Conservation (phyloP, 306 rosid species). For the Gastrolobium villosum region DNA sequence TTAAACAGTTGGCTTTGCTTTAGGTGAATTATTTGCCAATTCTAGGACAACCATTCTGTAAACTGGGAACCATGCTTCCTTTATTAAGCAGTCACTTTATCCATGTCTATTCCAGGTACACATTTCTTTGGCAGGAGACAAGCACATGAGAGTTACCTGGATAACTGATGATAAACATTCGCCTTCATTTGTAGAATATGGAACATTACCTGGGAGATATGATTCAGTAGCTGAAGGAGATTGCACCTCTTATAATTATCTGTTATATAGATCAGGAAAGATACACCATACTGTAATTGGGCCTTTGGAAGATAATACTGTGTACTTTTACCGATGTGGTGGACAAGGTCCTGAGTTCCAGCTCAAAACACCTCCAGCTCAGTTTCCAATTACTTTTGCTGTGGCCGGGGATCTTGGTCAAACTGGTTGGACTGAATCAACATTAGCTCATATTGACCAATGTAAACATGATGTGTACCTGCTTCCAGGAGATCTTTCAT, state of each 20-base stretch:
- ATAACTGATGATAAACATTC: slow-evolving; percentile 66
- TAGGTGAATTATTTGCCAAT: neutral
- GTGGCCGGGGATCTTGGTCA: slow-evolving; percentile 97
- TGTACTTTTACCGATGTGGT: slow-evolving; percentile 86
- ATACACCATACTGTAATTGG: slow-evolving; percentile 97
- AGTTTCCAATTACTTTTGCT: slow-evolving; percentile 81
- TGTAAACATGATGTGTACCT: slow-evolving; percentile 87
- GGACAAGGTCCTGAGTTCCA: slow-evolving; percentile 79
- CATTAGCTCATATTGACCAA: slow-evolving; percentile 76
- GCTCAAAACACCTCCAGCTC: slow-evolving; percentile 87
- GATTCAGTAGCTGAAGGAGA: slow-evolving; percentile 74
- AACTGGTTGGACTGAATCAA: slow-evolving; percentile 95
- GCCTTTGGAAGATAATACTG: slow-evolving; percentile 73
- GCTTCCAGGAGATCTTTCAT: slow-evolving; percentile 96
- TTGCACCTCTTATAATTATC: slow-evolving; percentile 73
- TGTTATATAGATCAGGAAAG: slow-evolving; percentile 83
- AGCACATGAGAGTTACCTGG: slow-evolving; percentile 87
- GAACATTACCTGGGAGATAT: slow-evolving; percentile 72
- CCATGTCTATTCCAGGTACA: slow-evolving; percentile 72
- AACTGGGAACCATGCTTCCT: neutral
- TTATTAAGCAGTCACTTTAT: neutral
- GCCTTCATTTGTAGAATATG: slow-evolving; percentile 85
- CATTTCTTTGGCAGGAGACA: slow-evolving; percentile 86
- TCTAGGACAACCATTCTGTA: slow-evolving; percentile 20
- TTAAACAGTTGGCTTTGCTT: slow-evolving; percentile 3